Conservation (phyloP, 2,329 filamentous ascomycete genomes). For the Colletotrichum sojae region DNA sequence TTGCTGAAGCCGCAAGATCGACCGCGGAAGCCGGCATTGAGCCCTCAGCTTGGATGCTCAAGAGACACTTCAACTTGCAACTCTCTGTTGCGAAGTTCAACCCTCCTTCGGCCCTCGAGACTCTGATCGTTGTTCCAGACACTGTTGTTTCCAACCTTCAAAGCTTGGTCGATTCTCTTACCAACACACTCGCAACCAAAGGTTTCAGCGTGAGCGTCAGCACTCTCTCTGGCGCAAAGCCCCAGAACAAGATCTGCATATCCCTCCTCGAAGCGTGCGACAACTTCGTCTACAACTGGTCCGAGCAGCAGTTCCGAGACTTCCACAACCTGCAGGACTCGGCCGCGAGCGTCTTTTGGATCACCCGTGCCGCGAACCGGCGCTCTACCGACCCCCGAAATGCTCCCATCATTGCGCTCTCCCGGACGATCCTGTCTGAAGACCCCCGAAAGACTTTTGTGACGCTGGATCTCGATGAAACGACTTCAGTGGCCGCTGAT, state of each 20-base stretch:
- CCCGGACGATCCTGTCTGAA: conserved; percentile 65
- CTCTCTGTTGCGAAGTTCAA: background rate
- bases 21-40: background rate
- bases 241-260: conserved; percentile 53
- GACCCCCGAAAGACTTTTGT: conserved; percentile 59
- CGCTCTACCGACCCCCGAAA: conserved; percentile 51
- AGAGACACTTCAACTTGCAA: conserved; percentile 28
- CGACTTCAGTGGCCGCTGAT: conserved; percentile 41
- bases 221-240: conserved; percentile 7
- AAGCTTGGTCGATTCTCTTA: background rate
- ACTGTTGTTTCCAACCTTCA: background rate
- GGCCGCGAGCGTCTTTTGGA: conserved; percentile 61
- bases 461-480: conserved; percentile 57
- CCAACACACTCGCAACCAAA: background rate
- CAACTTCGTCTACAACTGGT: conserved; percentile 56
- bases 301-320: conserved; percentile 53
- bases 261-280: conserved; percentile 61
- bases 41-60: conserved; percentile 4
- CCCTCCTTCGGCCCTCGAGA: background rate
- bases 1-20: conserved; percentile 40
- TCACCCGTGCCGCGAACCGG: conserved; percentile 60
- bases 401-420: conserved; percentile 60
- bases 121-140: conserved; percentile 32
- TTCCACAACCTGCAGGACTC: conserved; percentile 57
- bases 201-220: conserved; percentile 15